Evolutionary conservation across 1,139 yeast genomes (phyloP), one percentile per base, ranked within the genome.

Genomic region (Candida neerlandica): DNA sequence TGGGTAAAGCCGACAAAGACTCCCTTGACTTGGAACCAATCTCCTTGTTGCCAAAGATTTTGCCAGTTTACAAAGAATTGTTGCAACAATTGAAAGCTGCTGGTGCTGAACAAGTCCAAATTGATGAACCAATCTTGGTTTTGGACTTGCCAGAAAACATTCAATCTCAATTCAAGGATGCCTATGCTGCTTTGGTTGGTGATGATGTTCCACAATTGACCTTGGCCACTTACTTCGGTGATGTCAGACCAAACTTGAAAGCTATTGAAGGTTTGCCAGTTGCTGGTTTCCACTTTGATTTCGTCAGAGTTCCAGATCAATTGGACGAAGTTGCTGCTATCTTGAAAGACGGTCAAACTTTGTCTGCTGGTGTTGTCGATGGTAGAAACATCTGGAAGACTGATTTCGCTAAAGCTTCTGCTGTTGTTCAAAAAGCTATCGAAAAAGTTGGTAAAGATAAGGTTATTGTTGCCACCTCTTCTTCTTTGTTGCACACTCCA

Each of bases 361-460:
- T 94, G 69, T 92, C 98, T 58, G 96, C 87, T 59, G 99, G 99
- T 89, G 84, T 94, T 64, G 94, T 94, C 65, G 96, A 90, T 66
- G 99, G 99, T 79, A 91, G 99, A 85, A 94, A 94, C 85, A 89
- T 94, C 77, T 94, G 99, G 99, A 94, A 94, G 84, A 87, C 96
- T 72, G 89, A 94, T 80, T 89, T 86, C 66, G 73, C 94, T 66
- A 84, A 85, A 77, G 96, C 99, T 59, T 77, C 91, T 66, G 87
- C 77, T 59, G 71, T 86, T 58, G 96, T 91, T 64, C 79, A 85
- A 71, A 81, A 84, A 74, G 97, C 97, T 62, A 80, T 88, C 66
- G 85, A 76, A 62, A 86, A 87, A 77, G 78, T 92, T 62, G 97
- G 97, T 72, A 80, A 82, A 60, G 96, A 89, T 68, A 86, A 94